Conservation (phyloP, 768 basidiomycete species). For the Termitomyces sp. region DNA sequence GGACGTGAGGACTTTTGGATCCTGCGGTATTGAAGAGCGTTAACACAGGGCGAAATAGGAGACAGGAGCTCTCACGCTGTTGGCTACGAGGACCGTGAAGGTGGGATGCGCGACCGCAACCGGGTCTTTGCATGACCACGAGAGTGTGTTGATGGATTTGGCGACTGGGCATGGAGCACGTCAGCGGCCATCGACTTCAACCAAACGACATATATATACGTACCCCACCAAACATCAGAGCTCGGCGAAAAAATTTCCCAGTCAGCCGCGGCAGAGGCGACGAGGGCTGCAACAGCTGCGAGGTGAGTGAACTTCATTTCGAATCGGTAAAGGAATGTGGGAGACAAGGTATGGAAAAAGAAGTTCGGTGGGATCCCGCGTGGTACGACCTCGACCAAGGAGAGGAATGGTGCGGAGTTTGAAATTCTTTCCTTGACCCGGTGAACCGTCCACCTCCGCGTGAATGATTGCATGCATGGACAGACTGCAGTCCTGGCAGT, state of each 20-base stretch:
- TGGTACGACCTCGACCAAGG: neutral
- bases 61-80: slow-evolving; percentile 20
- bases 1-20: slow-evolving; percentile 32
- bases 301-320: slow-evolving; percentile 20
- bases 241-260: slow-evolving; percentile 44
- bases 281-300: slow-evolving; percentile 33
- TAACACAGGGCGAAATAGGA: neutral
- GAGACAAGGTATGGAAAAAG: neutral
- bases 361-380: neutral
- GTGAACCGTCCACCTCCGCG: too few relatives aligned
- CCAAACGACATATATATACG: slow-evolving; percentile 18
- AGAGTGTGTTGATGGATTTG: slow-evolving; percentile 49
- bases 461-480: too few relatives aligned
- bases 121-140: slow-evolving; percentile 52
- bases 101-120: slow-evolving; percentile 17
- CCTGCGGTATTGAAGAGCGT: too few relatives aligned
- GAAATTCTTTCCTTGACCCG: neutral
- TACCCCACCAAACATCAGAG: slow-evolving; percentile 58
- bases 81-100: slow-evolving; percentile 53
- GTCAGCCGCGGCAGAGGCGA: slow-evolving; percentile 34
- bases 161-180: slow-evolving; percentile 39
- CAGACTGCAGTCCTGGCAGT: too few relatives aligned
- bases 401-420: slow-evolving; percentile 4
- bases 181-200: neutral
- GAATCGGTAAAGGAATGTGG: slow-evolving; percentile 11